phyloP scores from a whole-genome alignment of 176 grass and related monocot species.

The Dendrocalamus sinicus region DNA sequence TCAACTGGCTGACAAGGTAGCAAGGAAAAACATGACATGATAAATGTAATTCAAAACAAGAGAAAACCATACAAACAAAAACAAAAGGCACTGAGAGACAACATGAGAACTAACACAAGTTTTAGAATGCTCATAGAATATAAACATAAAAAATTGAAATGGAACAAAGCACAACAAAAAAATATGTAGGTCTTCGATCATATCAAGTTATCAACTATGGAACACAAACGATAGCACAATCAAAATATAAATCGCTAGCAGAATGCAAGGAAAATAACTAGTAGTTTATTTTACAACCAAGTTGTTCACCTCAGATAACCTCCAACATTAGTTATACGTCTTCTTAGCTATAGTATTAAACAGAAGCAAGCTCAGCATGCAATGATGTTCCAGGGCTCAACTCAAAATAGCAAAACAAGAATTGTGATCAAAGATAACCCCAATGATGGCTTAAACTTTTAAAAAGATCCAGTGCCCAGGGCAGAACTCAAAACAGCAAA shows the following conservation, averaged over 20 bases:
- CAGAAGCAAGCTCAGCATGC: not conserved
- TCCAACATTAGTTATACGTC: not conserved
- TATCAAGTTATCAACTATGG: not conserved
- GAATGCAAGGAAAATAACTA: not conserved
- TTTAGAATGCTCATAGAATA: not conserved
- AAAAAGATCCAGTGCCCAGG: not conserved
- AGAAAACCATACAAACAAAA: not conserved
- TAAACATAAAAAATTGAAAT: conserved; percentile 17
- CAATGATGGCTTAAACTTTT: not conserved
- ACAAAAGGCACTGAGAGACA: not conserved
- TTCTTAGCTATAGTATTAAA: not conserved
- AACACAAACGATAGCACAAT: not conserved
- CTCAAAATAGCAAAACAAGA: not conserved
- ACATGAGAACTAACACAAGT: not conserved
- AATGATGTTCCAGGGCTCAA: not conserved
- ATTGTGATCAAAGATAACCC: not conserved
- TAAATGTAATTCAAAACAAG: not conserved
- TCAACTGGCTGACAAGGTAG: conserved; percentile 7
- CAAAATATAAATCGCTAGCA: not conserved
- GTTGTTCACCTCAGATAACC: not conserved
- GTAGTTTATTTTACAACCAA: not conserved
- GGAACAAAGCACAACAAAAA: not conserved
- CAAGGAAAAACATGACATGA: not conserved
- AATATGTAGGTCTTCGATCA: not conserved
- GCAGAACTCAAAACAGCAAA: not conserved